Evolutionary conservation across 805 yeast genomes (phyloP).

Genomic region (Metschnikowia amazonensis): DNA sequence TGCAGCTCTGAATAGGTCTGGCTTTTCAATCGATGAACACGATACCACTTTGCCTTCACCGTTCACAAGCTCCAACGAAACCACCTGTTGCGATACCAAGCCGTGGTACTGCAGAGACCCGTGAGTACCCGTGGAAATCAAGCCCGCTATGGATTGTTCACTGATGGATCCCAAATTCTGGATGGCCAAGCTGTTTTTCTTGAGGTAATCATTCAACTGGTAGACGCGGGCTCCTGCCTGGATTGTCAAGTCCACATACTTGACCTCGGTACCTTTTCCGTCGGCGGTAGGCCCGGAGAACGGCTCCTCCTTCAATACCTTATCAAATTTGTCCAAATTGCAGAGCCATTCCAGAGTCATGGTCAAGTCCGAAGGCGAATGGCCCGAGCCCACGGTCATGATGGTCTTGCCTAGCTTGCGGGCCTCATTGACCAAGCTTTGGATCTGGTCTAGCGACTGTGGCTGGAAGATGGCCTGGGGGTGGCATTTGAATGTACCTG

Average conservation of each 20-base stretch:
- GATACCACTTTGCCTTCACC: conserved; percentile 69
- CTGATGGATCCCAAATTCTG: conserved; percentile 93
- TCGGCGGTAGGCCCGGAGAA: conserved; percentile 38
- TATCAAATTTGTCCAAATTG: conserved; percentile 71
- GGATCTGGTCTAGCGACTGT: conserved; percentile 59
- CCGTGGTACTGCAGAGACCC: conserved; percentile 95
- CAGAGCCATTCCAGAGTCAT: conserved; percentile 87
- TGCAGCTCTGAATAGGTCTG: conserved; percentile 74
- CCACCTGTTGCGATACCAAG: conserved; percentile 81
- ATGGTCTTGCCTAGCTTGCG: conserved; percentile 55
- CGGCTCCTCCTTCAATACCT: conserved; percentile 46
- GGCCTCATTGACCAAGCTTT: conserved; percentile 64
- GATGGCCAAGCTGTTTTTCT: conserved; percentile 63
- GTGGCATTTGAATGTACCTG: conserved; percentile 74
- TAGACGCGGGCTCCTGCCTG: conserved; percentile 86
- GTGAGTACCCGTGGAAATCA: conserved; percentile 94
- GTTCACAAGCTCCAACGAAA: conserved; percentile 67
- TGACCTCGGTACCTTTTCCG: conserved; percentile 36
- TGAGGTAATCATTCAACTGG: conserved; percentile 67
- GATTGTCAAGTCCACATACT: conserved; percentile 85
- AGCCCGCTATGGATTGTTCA: conserved; percentile 93
- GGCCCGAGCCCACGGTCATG: conserved; percentile 88
- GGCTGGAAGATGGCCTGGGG: conserved; percentile 87
- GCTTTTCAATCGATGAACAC: conserved; percentile 62
- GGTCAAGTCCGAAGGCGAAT: conserved; percentile 89